Base-by-base conservation (phyloP, 176 grass and related monocot species). In the Carex kokanica region DNA sequence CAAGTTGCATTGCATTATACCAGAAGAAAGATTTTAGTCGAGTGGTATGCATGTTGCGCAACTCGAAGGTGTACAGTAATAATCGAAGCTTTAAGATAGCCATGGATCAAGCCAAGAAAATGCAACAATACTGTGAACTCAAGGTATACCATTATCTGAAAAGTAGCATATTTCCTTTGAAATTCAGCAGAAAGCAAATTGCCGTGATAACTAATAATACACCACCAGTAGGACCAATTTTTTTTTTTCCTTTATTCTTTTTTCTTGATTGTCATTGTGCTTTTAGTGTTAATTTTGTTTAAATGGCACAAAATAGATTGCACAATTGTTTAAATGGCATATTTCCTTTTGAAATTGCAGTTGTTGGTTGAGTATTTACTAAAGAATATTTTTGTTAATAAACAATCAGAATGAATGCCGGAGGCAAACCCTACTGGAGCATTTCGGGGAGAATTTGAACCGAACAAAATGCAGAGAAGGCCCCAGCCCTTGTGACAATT, bases 61-160 rank as follows among this genome's bases (percentile, higher is more conserved):
- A 78, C 53, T 86, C 47, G 0, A 47, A 9, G 40, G 81, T 91
- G 52, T 88, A 81, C 69, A 27, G 38, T 49, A 94, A 88, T 52
- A 95, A 84, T 3, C 84, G 86, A 10, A 93, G 79, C 61, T 98
- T 98, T 80, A 94, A 88, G 79, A 62, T 20, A 25, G 84, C 89
- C 5, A 98, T 98, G 95, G 89, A 83, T 71, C 92, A 98, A 84
- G 95, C 95, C 52, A 98, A 88, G 86, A 98, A 94, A 88, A 98
- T 98, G 90, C 89, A 88, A 80, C 75, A 84, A 31, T 94, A 94
- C 32, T 98, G 95, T 16, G 92, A 98, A 87, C 67, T 98, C 11
- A 98, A 93, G 92, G 95, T 98, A 94, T 81, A 25, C 16, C 0
- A 75, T 47, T 84, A 74, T 14, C 16, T 70, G 38, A 74, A 17